Evolutionary conservation across 441 rosid species (phyloP).

Genomic region (Erodium texanum): DNA sequence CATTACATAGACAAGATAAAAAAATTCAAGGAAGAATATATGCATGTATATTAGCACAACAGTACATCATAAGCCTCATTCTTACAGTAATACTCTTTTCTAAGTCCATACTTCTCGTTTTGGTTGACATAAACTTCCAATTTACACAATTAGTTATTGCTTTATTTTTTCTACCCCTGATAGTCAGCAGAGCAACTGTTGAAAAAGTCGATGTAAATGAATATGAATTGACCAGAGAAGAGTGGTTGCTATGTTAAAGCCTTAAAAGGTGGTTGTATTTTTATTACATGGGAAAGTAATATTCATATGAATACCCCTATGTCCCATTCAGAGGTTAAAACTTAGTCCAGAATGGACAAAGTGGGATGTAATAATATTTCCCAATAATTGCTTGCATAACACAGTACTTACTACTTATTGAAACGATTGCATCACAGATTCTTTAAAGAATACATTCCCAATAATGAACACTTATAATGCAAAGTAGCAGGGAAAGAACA

Average conservation of each 20-base stretch:
- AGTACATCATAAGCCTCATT: not conserved
- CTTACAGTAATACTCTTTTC: not conserved
- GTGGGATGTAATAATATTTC: not conserved
- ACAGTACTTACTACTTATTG: constrained; percentile 5
- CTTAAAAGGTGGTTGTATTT: not conserved
- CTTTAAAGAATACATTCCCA: constrained; percentile 4
- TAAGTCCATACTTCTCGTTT: not conserved
- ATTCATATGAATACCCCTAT: not conserved
- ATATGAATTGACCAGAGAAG: not conserved
- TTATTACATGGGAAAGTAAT: not conserved
- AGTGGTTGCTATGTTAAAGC: not conserved
- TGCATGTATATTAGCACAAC: not conserved
- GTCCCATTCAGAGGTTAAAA: not conserved
- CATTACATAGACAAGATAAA: not conserved
- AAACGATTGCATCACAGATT: not conserved
- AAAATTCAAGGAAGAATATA: constrained; percentile 4
- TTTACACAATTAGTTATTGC: not conserved
- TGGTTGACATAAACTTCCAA: not conserved
- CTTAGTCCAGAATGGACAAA: not conserved
- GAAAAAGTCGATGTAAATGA: not conserved
- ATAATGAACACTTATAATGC: constrained; percentile 1
- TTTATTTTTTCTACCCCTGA: not conserved
- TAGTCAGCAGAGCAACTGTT: not conserved
- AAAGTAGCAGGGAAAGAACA: constrained; percentile 4
- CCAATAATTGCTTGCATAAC: not conserved